These are phyloP conservation scores for Sugiyamaella japonica DNA, from an alignment of 1,139 yeast species.

Conservation along the genomic window DNA sequence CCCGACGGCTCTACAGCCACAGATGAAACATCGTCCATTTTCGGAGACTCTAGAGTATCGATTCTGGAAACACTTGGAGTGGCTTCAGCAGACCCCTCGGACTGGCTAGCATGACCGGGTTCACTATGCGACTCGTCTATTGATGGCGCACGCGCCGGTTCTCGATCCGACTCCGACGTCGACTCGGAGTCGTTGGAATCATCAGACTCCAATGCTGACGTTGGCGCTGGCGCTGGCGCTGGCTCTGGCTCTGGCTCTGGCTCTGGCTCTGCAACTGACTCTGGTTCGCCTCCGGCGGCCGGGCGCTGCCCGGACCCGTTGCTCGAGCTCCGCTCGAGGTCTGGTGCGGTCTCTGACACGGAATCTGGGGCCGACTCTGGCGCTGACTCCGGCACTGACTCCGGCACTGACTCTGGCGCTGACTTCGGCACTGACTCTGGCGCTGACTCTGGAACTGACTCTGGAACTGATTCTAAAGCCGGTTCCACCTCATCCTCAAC, in stretches of 20 bases:
- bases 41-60: not conserved
- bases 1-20: slow-evolving; percentile 10
- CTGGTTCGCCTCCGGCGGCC: not conserved
- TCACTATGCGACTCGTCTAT: not conserved
- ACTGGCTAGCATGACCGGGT: too few species aligned
- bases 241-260: slow-evolving; percentile 5
- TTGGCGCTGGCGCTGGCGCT: not conserved
- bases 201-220: not conserved
- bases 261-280: not conserved
- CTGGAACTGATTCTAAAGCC: not conserved
- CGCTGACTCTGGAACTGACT: not conserved
- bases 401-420: not conserved
- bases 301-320: too few species aligned
- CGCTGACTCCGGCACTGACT: not conserved
- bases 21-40: not conserved
- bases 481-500: not conserved
- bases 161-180: not conserved
- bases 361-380: not conserved
- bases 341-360: not conserved
- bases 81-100: too few species aligned
- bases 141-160: not conserved
- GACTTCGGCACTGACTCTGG: not conserved
- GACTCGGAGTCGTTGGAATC: not conserved
- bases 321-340: too few species aligned
- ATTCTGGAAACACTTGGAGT: too few species aligned